These are phyloP conservation scores for Termitomyces heimii DNA, from an alignment of 768 basidiomycete genomes.

Conservation along the genomic window DNA sequence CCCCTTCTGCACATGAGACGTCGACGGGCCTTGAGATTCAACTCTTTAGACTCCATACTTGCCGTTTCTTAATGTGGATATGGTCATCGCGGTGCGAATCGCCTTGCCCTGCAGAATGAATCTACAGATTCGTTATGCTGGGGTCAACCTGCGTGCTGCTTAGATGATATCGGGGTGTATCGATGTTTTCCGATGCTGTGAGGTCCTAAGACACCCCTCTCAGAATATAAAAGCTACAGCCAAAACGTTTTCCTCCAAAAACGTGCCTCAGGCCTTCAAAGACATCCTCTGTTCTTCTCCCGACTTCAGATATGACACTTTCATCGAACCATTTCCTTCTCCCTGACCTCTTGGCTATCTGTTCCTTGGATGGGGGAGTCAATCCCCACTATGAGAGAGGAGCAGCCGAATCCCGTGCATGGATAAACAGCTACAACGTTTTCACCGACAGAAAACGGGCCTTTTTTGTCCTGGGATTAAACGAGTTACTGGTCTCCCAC, in stretches of 20 bases:
- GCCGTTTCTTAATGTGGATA: constrained; percentile 21
- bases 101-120: constrained; percentile 22
- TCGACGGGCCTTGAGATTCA: constrained; percentile 19
- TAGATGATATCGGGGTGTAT: constrained; percentile 29
- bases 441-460: constrained; percentile 56
- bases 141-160: constrained; percentile 14
- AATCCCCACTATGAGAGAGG: constrained; percentile 55
- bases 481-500: constrained; percentile 56
- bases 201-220: constrained; percentile 4
- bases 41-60: constrained; percentile 19
- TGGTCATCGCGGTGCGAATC: constrained; percentile 21
- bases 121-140: constrained; percentile 30
- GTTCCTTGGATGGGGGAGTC: constrained; percentile 39
- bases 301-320: constrained; percentile 15
- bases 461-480: constrained; percentile 57
- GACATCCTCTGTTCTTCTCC: constrained; percentile 9
- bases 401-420: constrained; percentile 50
- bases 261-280: neutral
- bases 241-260: neutral
- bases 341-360: constrained; percentile 48
- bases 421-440: constrained; percentile 56
- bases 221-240: constrained; percentile 3
- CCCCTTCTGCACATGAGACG: constrained; percentile 19
- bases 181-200: constrained; percentile 19
- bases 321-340: constrained; percentile 37